Evolutionary conservation across 2,329 filamentous ascomycete species (phyloP).

Genomic region (Epichloe gansuensis): DNA sequence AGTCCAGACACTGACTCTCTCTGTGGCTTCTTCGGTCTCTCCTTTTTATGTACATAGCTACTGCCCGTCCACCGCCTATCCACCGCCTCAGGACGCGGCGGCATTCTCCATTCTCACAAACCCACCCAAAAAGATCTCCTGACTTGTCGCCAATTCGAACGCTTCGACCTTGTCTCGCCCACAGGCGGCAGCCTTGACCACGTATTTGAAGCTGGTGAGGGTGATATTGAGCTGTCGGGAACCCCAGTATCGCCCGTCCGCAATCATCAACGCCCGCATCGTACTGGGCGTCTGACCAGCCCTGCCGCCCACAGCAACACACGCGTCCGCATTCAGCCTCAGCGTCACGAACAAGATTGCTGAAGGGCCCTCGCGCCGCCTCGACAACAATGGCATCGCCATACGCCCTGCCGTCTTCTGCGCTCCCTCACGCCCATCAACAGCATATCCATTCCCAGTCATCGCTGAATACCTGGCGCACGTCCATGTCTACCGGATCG

Average conservation of each 20-base stretch:
- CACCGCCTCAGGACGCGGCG: no score
- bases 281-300: constrained; percentile 1
- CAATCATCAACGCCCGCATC: constrained; percentile 10
- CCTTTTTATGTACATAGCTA: no score
- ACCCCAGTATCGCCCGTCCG: constrained; percentile 10
- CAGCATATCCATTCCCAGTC: constrained; percentile 28
- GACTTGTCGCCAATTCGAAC: not conserved
- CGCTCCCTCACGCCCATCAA: constrained; percentile 35
- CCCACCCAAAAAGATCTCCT: no score
- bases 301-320: constrained; percentile 5
- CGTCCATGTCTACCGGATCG: constrained; percentile 22
- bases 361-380: not conserved
- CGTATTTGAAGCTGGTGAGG: constrained; percentile 10
- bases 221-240: constrained; percentile 14
- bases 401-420: constrained; percentile 40
- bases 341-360: not conserved
- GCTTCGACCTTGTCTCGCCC: not conserved
- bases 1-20: no score
- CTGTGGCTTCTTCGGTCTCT: no score
- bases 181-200: not conserved
- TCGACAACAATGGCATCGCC: constrained; percentile 33
- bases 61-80: no score
- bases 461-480: constrained; percentile 27
- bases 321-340: constrained; percentile 6
- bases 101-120: no score